Conservation (phyloP, 768 basidiomycete genomes). For the Lactarius deliciosus region DNA sequence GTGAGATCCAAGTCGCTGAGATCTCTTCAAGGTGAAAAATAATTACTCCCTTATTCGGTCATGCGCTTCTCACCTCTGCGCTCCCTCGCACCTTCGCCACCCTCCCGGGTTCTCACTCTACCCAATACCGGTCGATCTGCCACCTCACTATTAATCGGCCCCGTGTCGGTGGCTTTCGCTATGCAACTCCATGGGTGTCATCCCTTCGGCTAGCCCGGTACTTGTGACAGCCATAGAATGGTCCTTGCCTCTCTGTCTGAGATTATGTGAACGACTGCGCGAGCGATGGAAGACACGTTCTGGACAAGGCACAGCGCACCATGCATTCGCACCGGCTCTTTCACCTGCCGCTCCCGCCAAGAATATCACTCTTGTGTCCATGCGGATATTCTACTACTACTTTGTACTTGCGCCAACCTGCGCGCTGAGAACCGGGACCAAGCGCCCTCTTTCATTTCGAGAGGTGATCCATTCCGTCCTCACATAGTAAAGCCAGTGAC, state of each 20-base stretch:
- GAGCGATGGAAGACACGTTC: background rate
- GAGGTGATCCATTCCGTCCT: background rate
- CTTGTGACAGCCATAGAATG: background rate
- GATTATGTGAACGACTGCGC: background rate
- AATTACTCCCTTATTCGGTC: conserved; percentile 10
- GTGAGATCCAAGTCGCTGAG: conserved; percentile 8
- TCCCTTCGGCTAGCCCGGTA: background rate
- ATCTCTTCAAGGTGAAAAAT: conserved; percentile 2
- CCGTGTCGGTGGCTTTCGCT: background rate
- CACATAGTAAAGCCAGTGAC: background rate
- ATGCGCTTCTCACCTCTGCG: background rate
- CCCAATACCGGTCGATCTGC: conserved; percentile 5
- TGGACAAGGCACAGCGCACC: background rate
- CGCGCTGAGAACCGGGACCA: background rate
- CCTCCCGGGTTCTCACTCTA: background rate
- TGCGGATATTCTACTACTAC: background rate
- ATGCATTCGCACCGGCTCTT: background rate
- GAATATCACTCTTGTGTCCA: background rate
- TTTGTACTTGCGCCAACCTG: background rate
- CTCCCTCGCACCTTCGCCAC: background rate
- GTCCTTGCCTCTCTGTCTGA: too few species aligned
- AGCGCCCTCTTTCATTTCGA: conserved; percentile 5
- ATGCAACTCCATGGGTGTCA: background rate
- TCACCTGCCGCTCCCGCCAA: background rate
- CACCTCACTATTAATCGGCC: conserved; percentile 4